Base-by-base conservation (phyloP, 495 filamentous ascomycete genomes). In the Hypoxylon perforatum region DNA sequence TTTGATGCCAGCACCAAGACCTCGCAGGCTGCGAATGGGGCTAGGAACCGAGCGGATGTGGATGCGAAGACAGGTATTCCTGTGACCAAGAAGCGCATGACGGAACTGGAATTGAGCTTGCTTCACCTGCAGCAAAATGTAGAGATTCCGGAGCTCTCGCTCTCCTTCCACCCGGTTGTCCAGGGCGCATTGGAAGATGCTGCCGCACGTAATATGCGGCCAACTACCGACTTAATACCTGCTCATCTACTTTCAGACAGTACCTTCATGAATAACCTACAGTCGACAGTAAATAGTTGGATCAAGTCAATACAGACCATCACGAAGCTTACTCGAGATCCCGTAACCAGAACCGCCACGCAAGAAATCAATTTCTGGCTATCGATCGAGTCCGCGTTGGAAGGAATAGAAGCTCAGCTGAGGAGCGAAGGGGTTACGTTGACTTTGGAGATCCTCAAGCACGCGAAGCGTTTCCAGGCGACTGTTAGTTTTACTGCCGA, bases 281-380 rank as follows among this genome's bases (percentile, higher is more conserved):
- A 98, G 73, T 90, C 91, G 53, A 93, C 87, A 12, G 95, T 97
- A 47, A 98, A 97, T 79, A 86, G 88, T 65, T 99, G 95, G 95
- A 97, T 97, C 77, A 93, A 96, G 79, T 96, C 94, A 9, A 98
- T 99, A 61, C 93, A 96, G 77, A 89, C 90, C n/a, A 94, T 97
- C 72, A 98, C 95, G 12, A 95, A 93, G 79, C 91, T 96, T 82
- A 91, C 92, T 33, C 86, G 93, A 65, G 95, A 98, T 69, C 89
- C 92, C 4, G 88, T 90, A 28, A 93, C 91, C 45, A 92, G 93
- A 6, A 95, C 92, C 30, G 96, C 95, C 10, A 92, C 90, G 17
- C 96, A 97, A 74, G 95, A 99, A 74, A 96, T 98, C 71, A 97
- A 97, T 72, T 99, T 97, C 70, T 99, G 95, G 95, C 77, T 98